A percentile compares a stretch with the other conserved stretches of the same genome.
Evolutionary conservation across 352 stramenopile genomes (phyloP).

Genomic region (Plasmopara muralis): DNA sequence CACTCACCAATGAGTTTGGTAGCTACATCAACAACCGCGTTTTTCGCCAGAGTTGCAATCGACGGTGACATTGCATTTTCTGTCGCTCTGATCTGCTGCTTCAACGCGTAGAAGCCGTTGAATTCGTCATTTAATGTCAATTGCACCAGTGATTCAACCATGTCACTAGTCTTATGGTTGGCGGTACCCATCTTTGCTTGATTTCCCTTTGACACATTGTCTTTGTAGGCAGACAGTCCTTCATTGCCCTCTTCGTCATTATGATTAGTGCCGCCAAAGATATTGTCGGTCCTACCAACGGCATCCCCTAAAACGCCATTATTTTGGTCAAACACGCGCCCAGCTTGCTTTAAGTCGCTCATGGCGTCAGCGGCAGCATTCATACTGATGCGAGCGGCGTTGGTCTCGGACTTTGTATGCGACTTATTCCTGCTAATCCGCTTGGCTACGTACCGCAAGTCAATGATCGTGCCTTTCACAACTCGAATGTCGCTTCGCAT

Average conservation of each 20-base stretch:
- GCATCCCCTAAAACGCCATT: constrained; percentile 2
- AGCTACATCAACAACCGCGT: constrained; percentile 13
- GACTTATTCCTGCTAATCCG: constrained; percentile 15
- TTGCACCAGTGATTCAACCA: constrained; percentile 20
- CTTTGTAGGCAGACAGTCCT: too few relatives aligned
- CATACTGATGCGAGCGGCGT: constrained; percentile 21
- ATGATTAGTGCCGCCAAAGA: too few relatives aligned
- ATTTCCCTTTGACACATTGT: too few relatives aligned
- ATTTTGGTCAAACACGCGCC: constrained; percentile 25
- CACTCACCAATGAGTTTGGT: constrained; percentile 29
- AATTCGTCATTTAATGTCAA: constrained; percentile 23
- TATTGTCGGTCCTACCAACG: too few relatives aligned
- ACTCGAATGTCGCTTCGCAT: constrained; percentile 27
- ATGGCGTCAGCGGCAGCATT: constrained; percentile 23
- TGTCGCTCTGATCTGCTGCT: constrained; percentile 20
- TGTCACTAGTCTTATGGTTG: constrained; percentile 4
- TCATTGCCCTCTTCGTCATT: too few relatives aligned
- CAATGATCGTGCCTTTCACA: constrained; percentile 16
- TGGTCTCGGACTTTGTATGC: constrained; percentile 22
- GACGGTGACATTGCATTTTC: constrained; percentile 19
- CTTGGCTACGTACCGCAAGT: constrained; percentile 20
- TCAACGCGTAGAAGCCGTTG: constrained; percentile 16
- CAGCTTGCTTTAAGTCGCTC: constrained; percentile 26
- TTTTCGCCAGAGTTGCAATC: constrained; percentile 14
- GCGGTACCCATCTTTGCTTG: too few relatives aligned